Evolutionary conservation across 2,329 filamentous ascomycete species (phyloP), one percentile per base, ranked within the genome.

Genomic region (Coccinonectria pachysandricola): DNA sequence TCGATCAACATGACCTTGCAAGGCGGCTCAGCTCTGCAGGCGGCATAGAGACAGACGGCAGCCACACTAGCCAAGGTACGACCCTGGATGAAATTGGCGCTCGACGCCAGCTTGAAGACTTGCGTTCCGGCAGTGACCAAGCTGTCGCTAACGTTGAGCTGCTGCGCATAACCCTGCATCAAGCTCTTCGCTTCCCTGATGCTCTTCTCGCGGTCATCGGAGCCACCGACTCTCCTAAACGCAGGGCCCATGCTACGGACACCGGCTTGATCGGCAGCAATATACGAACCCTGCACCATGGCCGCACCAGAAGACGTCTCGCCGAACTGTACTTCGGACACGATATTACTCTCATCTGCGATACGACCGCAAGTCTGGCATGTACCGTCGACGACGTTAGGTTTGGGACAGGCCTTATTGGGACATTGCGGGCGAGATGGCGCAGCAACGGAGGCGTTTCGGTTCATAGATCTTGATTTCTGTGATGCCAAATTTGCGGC

Each of bases 1-100:
- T 98, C 91, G 52, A 98, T 96, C 21, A 98, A 68, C 79, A 98
- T 87, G 40, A 91, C 68, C 21, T 79, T 81, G 49, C 91, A 93
- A 13, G 78, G 76, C 21, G 74, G 72, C 35, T 83, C 75, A 28
- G 79, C 74, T 35, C 91, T 76, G 48, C 85, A 93, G 9, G 85
- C 85, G 29, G 84, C 79, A 43, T 96, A 98, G 15, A 98, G 66
- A 49, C 83, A 88, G 15, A 92, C 82, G n/a, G 85, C 85, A 15
- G 83, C 81, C 7, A 96, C 87, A 27, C 81, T 84, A 36, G 80
- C 75, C 24, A 86, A 79, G 11, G 80, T 79, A 31, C 91, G 82
- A 40, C 91, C 91, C 54, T 91, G 81, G 15, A 86, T 78, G 50
- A 87, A 88, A 52, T 83, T 84, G 44, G 77, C 65, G 16, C 70